Evolutionary conservation across 1,284 basidiomycete genomes (phyloP), one percentile per base, ranked within the genome.

Genomic region (Cryptococcus sp.): DNA sequence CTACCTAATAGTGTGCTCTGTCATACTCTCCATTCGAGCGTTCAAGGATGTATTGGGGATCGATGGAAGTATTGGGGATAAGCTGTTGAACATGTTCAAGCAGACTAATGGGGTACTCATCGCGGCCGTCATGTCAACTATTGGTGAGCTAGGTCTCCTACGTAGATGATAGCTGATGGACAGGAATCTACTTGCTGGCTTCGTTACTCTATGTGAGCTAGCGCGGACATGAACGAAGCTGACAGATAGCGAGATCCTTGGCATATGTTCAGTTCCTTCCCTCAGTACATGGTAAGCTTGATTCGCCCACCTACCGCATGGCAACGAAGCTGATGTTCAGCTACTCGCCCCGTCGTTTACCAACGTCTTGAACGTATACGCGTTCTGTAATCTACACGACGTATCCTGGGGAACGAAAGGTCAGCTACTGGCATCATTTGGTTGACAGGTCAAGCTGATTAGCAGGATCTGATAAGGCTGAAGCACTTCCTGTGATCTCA

Each of bases 221-320:
- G 44, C 47, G 13, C n/a, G 9, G 31, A 23, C 3, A 1, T 18
- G 14, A 32, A 9, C 18, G 7, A 19, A 31, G 41, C 47, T 58
- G 36, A 55, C 59, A 39, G 14, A 10, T 36, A 91, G 87, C 83
- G 87, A 54, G 93, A 98, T 76, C 93, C 93, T 5, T 97, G 93
- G 93, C 93, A 98, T 73, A 89, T 98, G 86, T 83, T 94, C 74
- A 91, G 89, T n/a, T 92, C 89, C 66, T 93, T 97, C 80, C 79
- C 87, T 61, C 93, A 96, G 73, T 98, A 96, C 73, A 78, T 96
- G 61, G 66, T 66, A 41, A 48, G 63, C 25, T 16, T n/a, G 10
- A 13, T 18, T 7, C 19, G 37, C 10, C 5, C 19, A 24, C 23
- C 22, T 24, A 11, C 5, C 4, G 2, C 24, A n/a, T n/a, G n/a